A percentile compares a stretch with the other conserved stretches of the same genome.
phyloP scores from a whole-genome alignment of 495 filamentous ascomycete species.

The Chaetomidium leptoderma region DNA sequence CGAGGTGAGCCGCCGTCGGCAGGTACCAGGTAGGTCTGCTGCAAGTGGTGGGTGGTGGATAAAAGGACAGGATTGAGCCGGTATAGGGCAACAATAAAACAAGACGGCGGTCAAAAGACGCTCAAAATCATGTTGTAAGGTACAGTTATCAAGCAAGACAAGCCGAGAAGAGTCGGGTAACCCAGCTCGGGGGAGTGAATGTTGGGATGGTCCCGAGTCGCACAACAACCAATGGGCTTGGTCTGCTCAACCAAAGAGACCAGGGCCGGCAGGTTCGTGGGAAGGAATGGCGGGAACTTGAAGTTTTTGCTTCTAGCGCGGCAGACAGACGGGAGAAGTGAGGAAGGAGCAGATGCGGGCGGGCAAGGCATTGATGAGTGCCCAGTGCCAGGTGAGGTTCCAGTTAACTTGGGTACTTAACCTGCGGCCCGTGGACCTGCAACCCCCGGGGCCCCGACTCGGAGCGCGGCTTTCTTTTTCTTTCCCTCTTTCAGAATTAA shows the following conservation, averaged over 20 bases:
- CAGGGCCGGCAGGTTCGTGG: background rate
- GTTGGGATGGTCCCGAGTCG: background rate
- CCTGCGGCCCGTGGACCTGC: too few species aligned
- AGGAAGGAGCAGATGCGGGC: background rate
- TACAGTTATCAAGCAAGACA: too few species aligned
- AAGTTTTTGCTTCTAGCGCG: background rate
- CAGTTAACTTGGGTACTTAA: too few species aligned
- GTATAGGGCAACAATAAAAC: background rate
- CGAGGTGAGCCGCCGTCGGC: background rate
- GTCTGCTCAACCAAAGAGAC: background rate
- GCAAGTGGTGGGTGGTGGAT: background rate
- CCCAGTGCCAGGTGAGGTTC: too few species aligned
- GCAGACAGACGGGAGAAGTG: background rate
- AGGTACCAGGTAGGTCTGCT: background rate
- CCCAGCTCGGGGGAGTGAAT: background rate
- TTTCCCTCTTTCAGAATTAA: constrained; percentile 6
- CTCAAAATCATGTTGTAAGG: background rate
- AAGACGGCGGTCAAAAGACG: background rate
- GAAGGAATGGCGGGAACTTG: background rate
- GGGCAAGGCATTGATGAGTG: constrained; percentile 8
- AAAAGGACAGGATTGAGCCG: background rate
- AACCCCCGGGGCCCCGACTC: background rate
- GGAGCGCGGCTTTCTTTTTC: background rate
- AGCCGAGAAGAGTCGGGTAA: too few species aligned
- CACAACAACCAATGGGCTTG: background rate